Evolutionary conservation across 495 filamentous ascomycete genomes (phyloP).

Genomic region (Venustampulla echinocandica): DNA sequence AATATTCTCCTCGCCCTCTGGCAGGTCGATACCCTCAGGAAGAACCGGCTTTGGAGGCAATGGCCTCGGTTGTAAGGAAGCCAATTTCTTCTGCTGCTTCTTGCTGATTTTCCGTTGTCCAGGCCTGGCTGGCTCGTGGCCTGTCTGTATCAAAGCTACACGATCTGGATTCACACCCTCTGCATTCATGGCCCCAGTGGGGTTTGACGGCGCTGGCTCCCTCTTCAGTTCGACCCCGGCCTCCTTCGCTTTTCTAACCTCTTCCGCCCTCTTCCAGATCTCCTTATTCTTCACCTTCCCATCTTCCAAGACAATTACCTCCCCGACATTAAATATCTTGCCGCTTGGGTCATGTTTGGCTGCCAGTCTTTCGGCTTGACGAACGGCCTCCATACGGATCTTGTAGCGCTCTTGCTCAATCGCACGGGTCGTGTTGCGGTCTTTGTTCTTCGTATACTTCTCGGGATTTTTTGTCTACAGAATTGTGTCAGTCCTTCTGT

Average conservation of each 20-base stretch:
- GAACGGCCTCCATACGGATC: conserved; percentile 25
- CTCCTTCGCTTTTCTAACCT: conserved; percentile 11
- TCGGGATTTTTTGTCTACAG: conserved; percentile 29
- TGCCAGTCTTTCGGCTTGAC: conserved; percentile 26
- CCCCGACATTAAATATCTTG: conserved; percentile 28
- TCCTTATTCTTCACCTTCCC: conserved; percentile 26
- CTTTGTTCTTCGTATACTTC: conserved; percentile 32
- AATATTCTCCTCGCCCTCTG: conserved; percentile 29
- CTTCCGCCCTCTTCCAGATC: conserved; percentile 13
- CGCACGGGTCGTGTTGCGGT: conserved; percentile 26
- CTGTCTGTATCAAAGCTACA: too few species aligned
- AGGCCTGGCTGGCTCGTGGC: conserved; percentile 18
- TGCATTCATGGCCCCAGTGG: too few species aligned
- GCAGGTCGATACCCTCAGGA: conserved; percentile 23
- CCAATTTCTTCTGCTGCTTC: conserved; percentile 31
- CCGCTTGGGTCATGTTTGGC: conserved; percentile 27
- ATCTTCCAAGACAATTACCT: conserved; percentile 25
- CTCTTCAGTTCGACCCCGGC: conserved; percentile 6
- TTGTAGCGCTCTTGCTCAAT: conserved; percentile 26
- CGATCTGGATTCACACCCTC: too few species aligned
- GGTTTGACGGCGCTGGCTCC: conserved; percentile 16
- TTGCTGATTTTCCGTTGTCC: conserved; percentile 33
- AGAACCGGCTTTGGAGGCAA: conserved; percentile 26
- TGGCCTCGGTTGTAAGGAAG: conserved; percentile 19
- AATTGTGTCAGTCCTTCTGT: too few species aligned